Evolutionary conservation across 108 stramenopile genomes (phyloP).

Genomic region (Pseudonitzschia delicatissima): DNA sequence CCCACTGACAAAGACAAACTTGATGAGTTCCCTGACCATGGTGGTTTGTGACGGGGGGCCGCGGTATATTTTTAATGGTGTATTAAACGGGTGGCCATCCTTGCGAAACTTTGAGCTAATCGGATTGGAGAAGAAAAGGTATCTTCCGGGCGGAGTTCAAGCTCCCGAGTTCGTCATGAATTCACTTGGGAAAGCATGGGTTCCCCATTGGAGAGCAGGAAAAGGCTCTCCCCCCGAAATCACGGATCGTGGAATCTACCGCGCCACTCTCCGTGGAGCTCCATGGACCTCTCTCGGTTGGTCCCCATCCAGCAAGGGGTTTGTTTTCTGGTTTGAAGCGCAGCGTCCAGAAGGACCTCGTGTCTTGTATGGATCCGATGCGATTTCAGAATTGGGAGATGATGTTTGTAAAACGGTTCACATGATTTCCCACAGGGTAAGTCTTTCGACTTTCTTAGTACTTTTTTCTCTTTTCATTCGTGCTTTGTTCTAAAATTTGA

Average conservation of each 20-base stretch:
- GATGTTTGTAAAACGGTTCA: conserved; percentile 41
- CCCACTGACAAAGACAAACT: conserved; percentile 36
- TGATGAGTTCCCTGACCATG: conserved; percentile 49
- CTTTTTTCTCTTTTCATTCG: neutral
- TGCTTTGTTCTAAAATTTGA: neutral
- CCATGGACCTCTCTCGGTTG: conserved; percentile 52
- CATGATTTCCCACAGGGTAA: conserved; percentile 56
- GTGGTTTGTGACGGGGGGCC: conserved; percentile 36
- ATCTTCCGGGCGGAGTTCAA: conserved; percentile 25
- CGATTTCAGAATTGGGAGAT: conserved; percentile 35
- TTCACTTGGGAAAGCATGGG: conserved; percentile 22
- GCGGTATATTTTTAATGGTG: conserved; percentile 58
- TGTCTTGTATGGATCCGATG: conserved; percentile 42
- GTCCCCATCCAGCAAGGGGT: conserved; percentile 47
- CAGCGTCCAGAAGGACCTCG: conserved; percentile 21
- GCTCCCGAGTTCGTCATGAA: conserved; percentile 30
- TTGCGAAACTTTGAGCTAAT: conserved; percentile 47
- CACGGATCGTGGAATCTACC: conserved; percentile 33
- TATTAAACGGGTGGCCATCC: conserved; percentile 69
- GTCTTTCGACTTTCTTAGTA: neutral
- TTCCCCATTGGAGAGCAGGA: conserved; percentile 31
- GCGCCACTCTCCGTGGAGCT: conserved; percentile 46
- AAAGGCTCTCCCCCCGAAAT: conserved; percentile 35
- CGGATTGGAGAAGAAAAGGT: conserved; percentile 36
- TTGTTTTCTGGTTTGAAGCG: conserved; percentile 51